Evolutionary conservation across 139 green algal genomes (phyloP).

Genomic region (Pedinophyceae sp.): DNA sequence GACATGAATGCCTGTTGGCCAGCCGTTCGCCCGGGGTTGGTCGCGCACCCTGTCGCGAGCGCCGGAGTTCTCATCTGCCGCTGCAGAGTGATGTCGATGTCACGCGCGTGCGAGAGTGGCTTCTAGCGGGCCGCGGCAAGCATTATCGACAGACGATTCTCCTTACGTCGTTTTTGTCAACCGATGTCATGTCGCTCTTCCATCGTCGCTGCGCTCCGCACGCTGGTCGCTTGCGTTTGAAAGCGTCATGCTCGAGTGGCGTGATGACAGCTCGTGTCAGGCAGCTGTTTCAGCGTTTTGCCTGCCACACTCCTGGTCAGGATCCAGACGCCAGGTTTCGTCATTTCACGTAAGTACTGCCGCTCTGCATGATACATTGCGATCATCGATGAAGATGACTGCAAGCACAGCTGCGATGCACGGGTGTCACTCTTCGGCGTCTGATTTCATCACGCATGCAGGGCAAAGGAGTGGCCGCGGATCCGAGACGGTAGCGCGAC

Average conservation of each 20-base stretch:
- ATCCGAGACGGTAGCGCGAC: constrained; percentile 27
- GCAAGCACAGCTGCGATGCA: no score
- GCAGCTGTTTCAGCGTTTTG: constrained; percentile 79
- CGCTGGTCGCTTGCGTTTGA: constrained; percentile 28
- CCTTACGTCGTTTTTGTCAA: constrained; percentile 43
- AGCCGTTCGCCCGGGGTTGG: no score
- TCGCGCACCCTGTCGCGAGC: neutral
- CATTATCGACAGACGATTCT: constrained; percentile 78
- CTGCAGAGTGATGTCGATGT: no score
- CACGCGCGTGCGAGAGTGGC: constrained; percentile 66
- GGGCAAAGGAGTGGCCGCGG: constrained; percentile 47
- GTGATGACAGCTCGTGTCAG: no score
- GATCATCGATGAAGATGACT: no score
- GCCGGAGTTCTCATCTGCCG: neutral
- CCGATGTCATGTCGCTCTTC: constrained; percentile 65
- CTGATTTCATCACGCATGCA: no score
- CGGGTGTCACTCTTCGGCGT: no score
- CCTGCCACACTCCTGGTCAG: constrained; percentile 10
- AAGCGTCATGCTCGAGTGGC: constrained; percentile 15
- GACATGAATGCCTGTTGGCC: no score
- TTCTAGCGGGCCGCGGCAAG: constrained; percentile 20
- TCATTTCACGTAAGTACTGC: no score
- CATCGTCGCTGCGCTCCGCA: constrained; percentile 27
- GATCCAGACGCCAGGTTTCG: constrained; percentile 58
- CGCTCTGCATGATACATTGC: no score